Evolutionary conservation across 139 green algal genomes (phyloP).

Genomic region (Tetradesmus obliquus): DNA sequence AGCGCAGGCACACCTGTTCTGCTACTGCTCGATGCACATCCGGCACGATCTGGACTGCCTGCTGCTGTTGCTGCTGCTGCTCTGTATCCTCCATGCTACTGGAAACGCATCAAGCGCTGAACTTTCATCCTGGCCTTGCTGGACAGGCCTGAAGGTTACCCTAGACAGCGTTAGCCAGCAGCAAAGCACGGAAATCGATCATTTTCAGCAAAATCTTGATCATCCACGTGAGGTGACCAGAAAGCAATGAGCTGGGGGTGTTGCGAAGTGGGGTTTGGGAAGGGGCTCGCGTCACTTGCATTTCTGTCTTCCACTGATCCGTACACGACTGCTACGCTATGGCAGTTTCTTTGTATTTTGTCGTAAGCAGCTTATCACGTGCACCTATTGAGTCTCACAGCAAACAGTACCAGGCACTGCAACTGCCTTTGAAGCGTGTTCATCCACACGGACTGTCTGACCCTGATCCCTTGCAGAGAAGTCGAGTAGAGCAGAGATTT

Average conservation of each 20-base stretch:
- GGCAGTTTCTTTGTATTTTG: not conserved
- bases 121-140: not conserved
- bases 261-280: not conserved
- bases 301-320: not conserved
- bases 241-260: not conserved
- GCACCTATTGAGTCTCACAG: not conserved
- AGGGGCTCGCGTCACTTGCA: not conserved
- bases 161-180: not conserved
- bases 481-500: not conserved
- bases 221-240: too few species aligned
- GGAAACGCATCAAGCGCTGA: not conserved
- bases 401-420: not conserved
- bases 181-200: not conserved
- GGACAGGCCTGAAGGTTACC: not conserved
- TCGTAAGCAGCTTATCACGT: not conserved
- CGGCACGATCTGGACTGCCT: not conserved
- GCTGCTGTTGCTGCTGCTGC: not conserved
- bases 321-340: not conserved
- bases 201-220: not conserved
- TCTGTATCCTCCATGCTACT: not conserved
- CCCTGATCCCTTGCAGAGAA: not conserved
- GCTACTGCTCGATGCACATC: slow-evolving; percentile 2
- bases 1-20: slow-evolving; percentile 6
- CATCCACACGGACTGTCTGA: not conserved
- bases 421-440: not conserved